Evolutionary conservation across 768 basidiomycete genomes (phyloP), one percentile per base, ranked within the genome.

Genomic region (Lactarius vividus): DNA sequence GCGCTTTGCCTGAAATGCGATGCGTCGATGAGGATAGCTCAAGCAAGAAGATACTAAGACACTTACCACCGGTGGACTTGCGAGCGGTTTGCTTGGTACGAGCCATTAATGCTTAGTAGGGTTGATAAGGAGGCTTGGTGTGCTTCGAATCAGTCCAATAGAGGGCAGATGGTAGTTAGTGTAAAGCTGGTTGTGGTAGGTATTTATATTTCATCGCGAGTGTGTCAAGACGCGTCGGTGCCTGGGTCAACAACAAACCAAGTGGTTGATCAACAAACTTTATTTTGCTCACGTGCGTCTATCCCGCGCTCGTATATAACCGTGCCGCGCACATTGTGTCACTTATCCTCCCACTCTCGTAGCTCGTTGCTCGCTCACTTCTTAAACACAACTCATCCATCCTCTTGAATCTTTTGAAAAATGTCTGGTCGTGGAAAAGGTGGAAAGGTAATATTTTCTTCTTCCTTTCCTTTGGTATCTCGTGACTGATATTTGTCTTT

Each of bases 391-490:
- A 52, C 26, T 62, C 53, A 39, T 42, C 42, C 57, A 37, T 39
- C 61, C 37, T 49, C 20, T 55, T 29, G 3, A 63, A 56, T 28
- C 57, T 57, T 61, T 67, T 62, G 60, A 61, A 74, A 80, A 71
- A 89, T 89, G 88, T 88, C 87, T 81, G 88, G 88, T 78, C 88
- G 88, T 74, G 88, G 88, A 74, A 89, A 89, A 79, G 87, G 87
- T 79, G 87, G 88, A 74, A 89, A 89, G 83, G 86, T 87, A 53
- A 39, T 77, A 71, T 58, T 53, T 7, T 44, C 35, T 31, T 63
- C 33, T 35, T 23, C 55, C 3, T 33, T 55, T 35, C 1, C 13
- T 8, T 9, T 15, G 16, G 31, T 11, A 4, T 11, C 18, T 57
- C 37, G 29, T 57, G 56, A 15, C 37, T 59, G 31, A 59, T 40